Evolutionary conservation across 768 basidiomycete species (phyloP), one percentile per base, ranked within the genome.

Genomic region (Tulasnella sp.): DNA sequence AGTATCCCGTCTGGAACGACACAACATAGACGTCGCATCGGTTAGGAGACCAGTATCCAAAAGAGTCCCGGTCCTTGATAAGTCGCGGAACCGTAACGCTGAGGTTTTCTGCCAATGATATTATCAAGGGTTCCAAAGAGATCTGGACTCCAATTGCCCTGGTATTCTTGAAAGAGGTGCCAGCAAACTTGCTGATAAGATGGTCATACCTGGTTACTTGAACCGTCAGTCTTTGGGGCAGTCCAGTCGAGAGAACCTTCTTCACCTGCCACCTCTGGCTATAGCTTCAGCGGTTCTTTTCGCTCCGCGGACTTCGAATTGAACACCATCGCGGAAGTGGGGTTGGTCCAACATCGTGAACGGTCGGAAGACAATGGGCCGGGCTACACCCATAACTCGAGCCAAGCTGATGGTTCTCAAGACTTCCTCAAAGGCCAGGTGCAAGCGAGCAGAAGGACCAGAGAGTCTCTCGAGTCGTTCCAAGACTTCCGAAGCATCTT

Each of bases 11-110:
- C 79, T 92, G 90, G 79, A 91, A 93, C 0, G 93, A 93, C 37
- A 94, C 89, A 16, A 95, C 87, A 80, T 95, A 95, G 15, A 95
- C 94, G 80, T 95, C 94, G 80, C 94, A 95, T 51, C 93, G 87
- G 20, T 93, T 88, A n/a, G 94, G 94, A 83, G 92, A 93, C 93
- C 93, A 95, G 82, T 90, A 93, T 0, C 94, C 94, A 79, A 94
- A 95, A 0, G 94, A 94, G 15, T 90, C 89, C 79, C 91, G 89
- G 81, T 94, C 92, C 83, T 92, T 94, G 74, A 93, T 85, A 6
- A 93, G 86, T 3, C 88, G 87, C 82, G 90, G 90, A 48, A 93
- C 88, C 0, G 91, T 90, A 0, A 85, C 83, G 11, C 87, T 89
- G 82, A 95, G 93, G 82, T 89, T 92, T 1, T 89, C 85, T 0